Evolutionary conservation across 2,329 filamentous ascomycete genomes (phyloP).

Genomic region (Coccinonectria pachysandricola): DNA sequence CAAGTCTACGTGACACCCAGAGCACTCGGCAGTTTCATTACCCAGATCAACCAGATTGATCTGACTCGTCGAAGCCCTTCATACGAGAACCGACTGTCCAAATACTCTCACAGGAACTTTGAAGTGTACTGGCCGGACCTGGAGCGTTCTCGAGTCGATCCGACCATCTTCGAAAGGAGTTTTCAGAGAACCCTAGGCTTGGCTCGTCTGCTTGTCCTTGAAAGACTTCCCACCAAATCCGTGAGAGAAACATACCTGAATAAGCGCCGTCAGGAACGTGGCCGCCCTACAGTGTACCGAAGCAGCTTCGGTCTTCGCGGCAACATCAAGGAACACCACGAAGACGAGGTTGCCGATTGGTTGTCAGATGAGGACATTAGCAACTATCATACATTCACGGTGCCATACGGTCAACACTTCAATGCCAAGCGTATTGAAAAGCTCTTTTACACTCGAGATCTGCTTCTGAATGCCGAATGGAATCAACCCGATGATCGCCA

Average conservation of each 20-base stretch:
- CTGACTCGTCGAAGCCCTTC: conserved; percentile 71
- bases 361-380: conserved; percentile 65
- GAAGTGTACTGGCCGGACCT: conserved; percentile 72
- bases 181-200: conserved; percentile 68
- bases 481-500: conserved; percentile 66
- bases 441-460: conserved; percentile 68
- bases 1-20: conserved; percentile 73
- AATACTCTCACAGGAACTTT: conserved; percentile 76
- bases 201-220: conserved; percentile 68
- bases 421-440: conserved; percentile 67
- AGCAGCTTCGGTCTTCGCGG: conserved; percentile 33
- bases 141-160: conserved; percentile 66
- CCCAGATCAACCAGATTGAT: conserved; percentile 73
- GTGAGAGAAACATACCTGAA: conserved; percentile 62
- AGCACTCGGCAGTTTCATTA: conserved; percentile 68
- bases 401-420: conserved; percentile 54
- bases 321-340: conserved; percentile 67
- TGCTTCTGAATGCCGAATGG: conserved; percentile 80
- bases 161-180: conserved; percentile 76
- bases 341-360: conserved; percentile 81
- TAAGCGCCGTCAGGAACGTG: conserved; percentile 61
- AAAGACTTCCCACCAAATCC: conserved; percentile 59
- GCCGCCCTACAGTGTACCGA: conserved; percentile 47
- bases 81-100: conserved; percentile 78
- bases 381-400: conserved; percentile 68